Evolutionary conservation across 805 yeast species (phyloP), one percentile per base, ranked within the genome.

Genomic region (Teunomyces lycoperdinae): DNA sequence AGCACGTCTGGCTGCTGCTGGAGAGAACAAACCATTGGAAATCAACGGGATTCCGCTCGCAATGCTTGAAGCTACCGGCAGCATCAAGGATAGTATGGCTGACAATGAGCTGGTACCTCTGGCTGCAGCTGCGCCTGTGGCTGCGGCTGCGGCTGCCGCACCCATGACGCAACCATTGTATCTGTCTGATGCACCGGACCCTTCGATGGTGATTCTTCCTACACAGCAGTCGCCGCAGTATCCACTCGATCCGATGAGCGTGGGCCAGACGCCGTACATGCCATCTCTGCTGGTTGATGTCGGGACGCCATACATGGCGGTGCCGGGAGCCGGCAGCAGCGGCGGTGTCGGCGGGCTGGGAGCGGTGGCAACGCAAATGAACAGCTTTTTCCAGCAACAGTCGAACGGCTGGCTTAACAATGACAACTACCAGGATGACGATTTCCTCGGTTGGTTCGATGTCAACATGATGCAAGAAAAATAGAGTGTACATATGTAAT

Each of bases 401-500:
- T 86, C 90, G 26, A 81, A 84, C 30, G 91, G 89, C 28, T 89
- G 96, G 96, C 78, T 84, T 61, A 90, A 88, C 60, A 84, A 83
- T 47, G 64, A 67, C 32, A 70, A 66, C 44, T 60, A 66, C 47
- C 71, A 69, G 29, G 88, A 83, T 45, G 97, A 91, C 60, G 97
- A 91, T 62, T 86, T 91, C 58, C 70, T 91, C 42, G 97, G 97
- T 9, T 91, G 96, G 96, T 87, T 91, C 72, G 96, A 89, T 62
- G 82, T 83, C 63, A 85, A 85, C 58, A 58, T 63, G 54, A 50
- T 47, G 53, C 55, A 55, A 27, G 49, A 50, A 20, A 40, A 43
- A 28, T 49, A 34, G 36, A 24, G 27, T 26, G 20, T 33, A 33
- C 5, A 17, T 33, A 45, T 30, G 34, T 20, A 29, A 28, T 13